A percentile compares a stretch with the other conserved stretches of the same genome.
These are phyloP conservation scores for Sporothrix variecibatus DNA, from an alignment of 2,329 filamentous ascomycete genomes.

Conservation along the genomic window DNA sequence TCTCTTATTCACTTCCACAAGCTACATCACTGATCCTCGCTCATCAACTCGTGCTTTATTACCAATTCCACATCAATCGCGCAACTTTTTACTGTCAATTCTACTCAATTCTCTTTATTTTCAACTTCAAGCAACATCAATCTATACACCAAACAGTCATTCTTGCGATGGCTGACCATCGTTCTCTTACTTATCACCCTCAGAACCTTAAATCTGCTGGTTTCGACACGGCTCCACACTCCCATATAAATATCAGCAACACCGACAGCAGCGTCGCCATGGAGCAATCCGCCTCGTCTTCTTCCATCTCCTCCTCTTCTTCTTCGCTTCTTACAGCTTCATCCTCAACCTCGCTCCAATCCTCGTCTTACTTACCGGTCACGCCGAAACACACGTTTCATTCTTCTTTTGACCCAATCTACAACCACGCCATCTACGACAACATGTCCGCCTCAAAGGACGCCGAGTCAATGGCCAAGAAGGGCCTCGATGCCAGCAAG, in stretches of 20 bases:
- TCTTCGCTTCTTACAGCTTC: constrained; percentile 10
- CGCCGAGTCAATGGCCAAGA: constrained; percentile 37
- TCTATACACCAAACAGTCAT: not conserved
- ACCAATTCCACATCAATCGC: not conserved
- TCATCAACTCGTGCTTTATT: not conserved
- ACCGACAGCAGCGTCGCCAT: constrained; percentile 25
- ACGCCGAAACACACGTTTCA: constrained; percentile 12
- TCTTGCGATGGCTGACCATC: constrained; percentile 16
- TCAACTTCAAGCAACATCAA: not conserved
- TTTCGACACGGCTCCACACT: not conserved
- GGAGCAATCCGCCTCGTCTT: constrained; percentile 29
- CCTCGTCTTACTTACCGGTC: constrained; percentile 11
- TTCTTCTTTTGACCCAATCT: not conserved
- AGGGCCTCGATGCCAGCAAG: constrained; percentile 52
- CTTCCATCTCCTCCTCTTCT: constrained; percentile 18
- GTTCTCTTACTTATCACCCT: not conserved
- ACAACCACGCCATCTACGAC: not conserved
- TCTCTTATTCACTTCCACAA: not conserved
- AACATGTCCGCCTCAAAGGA: not conserved
- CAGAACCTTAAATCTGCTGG: not conserved
- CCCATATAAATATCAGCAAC: not conserved
- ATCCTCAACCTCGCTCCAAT: not conserved
- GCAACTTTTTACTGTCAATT: not conserved
- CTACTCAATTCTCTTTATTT: too few relatives aligned
- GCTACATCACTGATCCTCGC: not conserved